Evolutionary conservation across 371 early-diverging fungal species (phyloP), one percentile per base, ranked within the genome.

Genomic region (Mortierella sp.): DNA sequence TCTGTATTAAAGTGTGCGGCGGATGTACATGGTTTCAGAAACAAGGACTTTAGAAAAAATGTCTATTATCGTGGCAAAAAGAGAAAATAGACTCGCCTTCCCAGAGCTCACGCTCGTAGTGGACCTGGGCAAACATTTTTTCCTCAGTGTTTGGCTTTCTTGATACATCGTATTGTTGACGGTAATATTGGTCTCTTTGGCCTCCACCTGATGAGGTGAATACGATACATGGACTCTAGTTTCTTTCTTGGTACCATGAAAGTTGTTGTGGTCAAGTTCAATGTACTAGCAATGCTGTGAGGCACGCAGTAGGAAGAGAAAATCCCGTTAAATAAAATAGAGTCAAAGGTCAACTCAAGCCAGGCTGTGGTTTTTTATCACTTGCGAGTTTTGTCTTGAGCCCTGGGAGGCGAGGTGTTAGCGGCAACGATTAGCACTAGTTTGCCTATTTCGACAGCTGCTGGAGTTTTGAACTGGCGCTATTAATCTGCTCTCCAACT

Each of bases 131-230:
- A 74, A 79, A 36, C 64, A 71, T 28, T 61, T 70, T 70, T 71
- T 71, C 48, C 72, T 63, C 70, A 84, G 73, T 70, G 69, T 36
- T 84, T 85, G 83, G 63, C 81, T 19, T 84, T 83, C 15, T 76
- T 84, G 15, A 70, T 59, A 75, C 83, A 11, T 85, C 76, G 60
- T 67, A 78, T 67, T 38, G 69, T 67, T 72, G 65, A 38, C 63
- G 75, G 61, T 63, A 85, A 73, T 64, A 72, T 57, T 15, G 73
- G 45, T 74, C 74, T 4, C 13, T 15, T n/a, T 50, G n/a, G 0
- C 16, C 48, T 33, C 72, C 62, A 19, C 21, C 52, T 3, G 43
- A 43, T 1, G 70, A 16, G 22, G 43, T n/a, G 10, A 41, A 24
- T 16, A 48, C 53, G 28, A 40, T 36, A 16, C 73, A 43, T 36